phyloP scores from a whole-genome alignment of 345 rosid genomes.

The Salix udensis region DNA sequence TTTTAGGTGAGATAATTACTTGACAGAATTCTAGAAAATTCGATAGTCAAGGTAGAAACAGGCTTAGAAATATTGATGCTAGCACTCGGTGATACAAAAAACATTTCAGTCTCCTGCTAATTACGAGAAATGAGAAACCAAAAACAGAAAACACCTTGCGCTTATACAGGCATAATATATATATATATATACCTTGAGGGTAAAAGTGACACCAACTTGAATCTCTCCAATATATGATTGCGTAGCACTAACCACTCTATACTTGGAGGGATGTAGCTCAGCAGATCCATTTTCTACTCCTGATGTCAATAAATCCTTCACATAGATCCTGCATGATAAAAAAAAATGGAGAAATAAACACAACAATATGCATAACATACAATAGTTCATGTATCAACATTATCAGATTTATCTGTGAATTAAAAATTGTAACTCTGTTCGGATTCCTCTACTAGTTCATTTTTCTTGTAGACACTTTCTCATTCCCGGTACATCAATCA shows the following conservation, averaged over 20 bases:
- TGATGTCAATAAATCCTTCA: slow-evolving; percentile 61
- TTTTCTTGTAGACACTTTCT: background rate
- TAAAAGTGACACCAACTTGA: slow-evolving; percentile 57
- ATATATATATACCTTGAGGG: slow-evolving; percentile 27
- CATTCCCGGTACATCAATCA: background rate
- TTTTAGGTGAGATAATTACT: too few relatives aligned
- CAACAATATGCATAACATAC: background rate
- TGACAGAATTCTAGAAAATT: background rate
- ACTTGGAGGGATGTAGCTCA: slow-evolving; percentile 54
- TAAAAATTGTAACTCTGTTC: background rate
- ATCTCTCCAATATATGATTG: slow-evolving; percentile 63
- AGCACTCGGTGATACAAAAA: background rate
- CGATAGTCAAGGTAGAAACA: background rate
- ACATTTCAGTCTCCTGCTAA: background rate
- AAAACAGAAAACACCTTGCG: background rate
- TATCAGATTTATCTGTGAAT: background rate
- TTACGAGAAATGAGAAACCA: background rate
- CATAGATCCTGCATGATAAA: slow-evolving; percentile 45
- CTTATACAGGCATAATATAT: background rate
- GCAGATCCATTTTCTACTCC: slow-evolving; percentile 79
- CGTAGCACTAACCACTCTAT: slow-evolving; percentile 44
- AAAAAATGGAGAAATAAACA: background rate
- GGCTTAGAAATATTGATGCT: background rate
- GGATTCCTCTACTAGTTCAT: background rate
- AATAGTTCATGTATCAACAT: background rate